Conservation (phyloP, 805 yeast genomes). For the Jamesozyma hellenica region DNA sequence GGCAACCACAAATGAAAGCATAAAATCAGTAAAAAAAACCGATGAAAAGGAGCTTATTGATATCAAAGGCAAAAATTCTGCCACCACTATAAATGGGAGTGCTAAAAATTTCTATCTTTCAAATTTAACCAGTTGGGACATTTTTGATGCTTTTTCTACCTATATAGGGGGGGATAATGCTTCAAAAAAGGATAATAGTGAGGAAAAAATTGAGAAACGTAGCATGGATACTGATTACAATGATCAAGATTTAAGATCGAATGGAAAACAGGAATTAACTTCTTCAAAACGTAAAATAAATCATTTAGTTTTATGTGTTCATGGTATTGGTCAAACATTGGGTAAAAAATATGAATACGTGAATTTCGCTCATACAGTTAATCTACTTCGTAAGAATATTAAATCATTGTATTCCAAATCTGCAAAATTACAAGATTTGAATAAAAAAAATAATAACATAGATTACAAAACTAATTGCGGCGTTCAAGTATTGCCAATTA, state of each 20-base stretch:
- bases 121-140: conserved; percentile 7
- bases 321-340: conserved; percentile 88
- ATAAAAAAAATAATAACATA: conserved; percentile 33
- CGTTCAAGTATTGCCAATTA: conserved; percentile 78
- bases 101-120: not conserved
- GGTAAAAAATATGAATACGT: conserved; percentile 71
- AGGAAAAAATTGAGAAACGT: conserved; percentile 34
- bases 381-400: conserved; percentile 50
- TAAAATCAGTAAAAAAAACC: too few species aligned
- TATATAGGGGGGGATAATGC: conserved; percentile 24
- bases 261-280: conserved; percentile 8
- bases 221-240: conserved; percentile 25
- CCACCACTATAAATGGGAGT: too few species aligned
- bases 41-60: too few species aligned
- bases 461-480: conserved; percentile 42
- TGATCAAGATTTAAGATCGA: conserved; percentile 35
- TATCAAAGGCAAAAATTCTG: too few species aligned
- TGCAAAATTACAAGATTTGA: conserved; percentile 33
- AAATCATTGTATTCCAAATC: conserved; percentile 39
- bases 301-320: conserved; percentile 73
- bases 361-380: conserved; percentile 79
- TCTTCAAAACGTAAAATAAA: conserved; percentile 33
- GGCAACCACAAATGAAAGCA: not conserved
- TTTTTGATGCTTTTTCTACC: conserved; percentile 4
- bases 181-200: conserved; percentile 26